A percentile compares a stretch with the other conserved stretches of the same genome.
Conservation (phyloP, 164 flowering plant genomes). For the Vitis cinerea region DNA sequence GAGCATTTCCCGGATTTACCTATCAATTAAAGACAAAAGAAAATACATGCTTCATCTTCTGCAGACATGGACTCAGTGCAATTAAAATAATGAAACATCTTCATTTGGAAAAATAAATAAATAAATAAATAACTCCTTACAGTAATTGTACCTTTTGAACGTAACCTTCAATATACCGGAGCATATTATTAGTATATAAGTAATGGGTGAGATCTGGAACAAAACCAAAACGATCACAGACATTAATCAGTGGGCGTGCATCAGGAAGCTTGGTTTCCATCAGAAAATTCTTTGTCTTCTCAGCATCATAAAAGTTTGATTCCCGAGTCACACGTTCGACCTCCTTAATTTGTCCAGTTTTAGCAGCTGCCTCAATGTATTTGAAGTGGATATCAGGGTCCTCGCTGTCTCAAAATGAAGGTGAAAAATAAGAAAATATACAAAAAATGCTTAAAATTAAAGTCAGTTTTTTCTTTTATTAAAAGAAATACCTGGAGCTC, state of each 20-base stretch:
- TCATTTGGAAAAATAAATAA: too few species aligned
- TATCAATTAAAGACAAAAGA: constrained; percentile 19
- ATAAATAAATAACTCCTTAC: too few species aligned
- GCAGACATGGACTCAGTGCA: too few species aligned
- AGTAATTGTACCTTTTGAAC: constrained; percentile 75
- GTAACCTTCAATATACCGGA: constrained; percentile 98
- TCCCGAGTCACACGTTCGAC: constrained; percentile 99
- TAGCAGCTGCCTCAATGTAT: constrained; percentile 99
- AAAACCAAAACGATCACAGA: constrained; percentile 98
- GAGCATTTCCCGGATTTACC: constrained; percentile 99
- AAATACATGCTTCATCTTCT: too few species aligned
- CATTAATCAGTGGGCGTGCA: constrained; percentile 96
- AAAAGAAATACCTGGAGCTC: constrained; percentile 78
- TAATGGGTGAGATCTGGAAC: constrained; percentile 99
- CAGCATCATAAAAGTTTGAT: constrained; percentile 94
- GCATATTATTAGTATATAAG: constrained; percentile 91
- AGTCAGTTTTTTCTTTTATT: not conserved
- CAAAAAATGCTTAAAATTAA: not conserved
- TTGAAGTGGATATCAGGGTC: constrained; percentile 99
- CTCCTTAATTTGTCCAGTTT: constrained; percentile 99
- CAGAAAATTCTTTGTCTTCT: constrained; percentile 93
- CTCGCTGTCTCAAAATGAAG: constrained; percentile 59
- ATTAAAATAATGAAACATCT: too few species aligned
- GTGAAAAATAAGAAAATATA: constrained; percentile 9
- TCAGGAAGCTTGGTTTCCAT: constrained; percentile 99